These are phyloP conservation scores for Pleurotus eryngii DNA, from an alignment of 768 basidiomycete genomes.

Conservation along the genomic window DNA sequence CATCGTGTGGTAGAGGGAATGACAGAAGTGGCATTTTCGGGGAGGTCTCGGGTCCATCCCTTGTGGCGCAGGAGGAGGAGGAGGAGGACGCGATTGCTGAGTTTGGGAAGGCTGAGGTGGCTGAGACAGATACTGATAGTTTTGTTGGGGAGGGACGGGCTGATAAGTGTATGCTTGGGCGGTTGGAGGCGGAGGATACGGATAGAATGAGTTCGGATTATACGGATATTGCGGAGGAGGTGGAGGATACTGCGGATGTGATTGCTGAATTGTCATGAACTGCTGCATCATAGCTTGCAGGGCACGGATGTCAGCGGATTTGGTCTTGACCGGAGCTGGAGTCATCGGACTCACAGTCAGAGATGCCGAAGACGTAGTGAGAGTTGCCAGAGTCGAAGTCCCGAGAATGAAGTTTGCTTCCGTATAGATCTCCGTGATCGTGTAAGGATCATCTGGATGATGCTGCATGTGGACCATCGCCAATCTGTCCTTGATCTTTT, in stretches of 20 bases:
- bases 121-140: too few species aligned
- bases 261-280: neutral
- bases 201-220: neutral
- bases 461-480: slow-evolving; percentile 18
- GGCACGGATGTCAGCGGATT: slow-evolving; percentile 2
- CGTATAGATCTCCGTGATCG: slow-evolving; percentile 15
- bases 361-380: slow-evolving; percentile 18
- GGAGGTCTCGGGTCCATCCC: too few species aligned
- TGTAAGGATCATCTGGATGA: slow-evolving; percentile 22
- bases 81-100: too few species aligned
- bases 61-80: too few species aligned
- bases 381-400: slow-evolving; percentile 5
- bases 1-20: too few species aligned
- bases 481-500: slow-evolving; percentile 11
- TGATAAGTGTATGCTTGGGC: too few species aligned
- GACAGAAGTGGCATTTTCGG: too few species aligned
- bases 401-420: slow-evolving; percentile 17
- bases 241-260: neutral
- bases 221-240: neutral
- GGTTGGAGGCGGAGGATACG: neutral
- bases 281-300: neutral
- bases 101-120: too few species aligned
- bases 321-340: slow-evolving; percentile 12
- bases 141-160: too few species aligned
- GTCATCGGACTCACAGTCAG: slow-evolving; percentile 9